These are phyloP conservation scores for Apiospora sp. DNA, from an alignment of 2,329 filamentous ascomycete genomes.

Conservation along the genomic window DNA sequence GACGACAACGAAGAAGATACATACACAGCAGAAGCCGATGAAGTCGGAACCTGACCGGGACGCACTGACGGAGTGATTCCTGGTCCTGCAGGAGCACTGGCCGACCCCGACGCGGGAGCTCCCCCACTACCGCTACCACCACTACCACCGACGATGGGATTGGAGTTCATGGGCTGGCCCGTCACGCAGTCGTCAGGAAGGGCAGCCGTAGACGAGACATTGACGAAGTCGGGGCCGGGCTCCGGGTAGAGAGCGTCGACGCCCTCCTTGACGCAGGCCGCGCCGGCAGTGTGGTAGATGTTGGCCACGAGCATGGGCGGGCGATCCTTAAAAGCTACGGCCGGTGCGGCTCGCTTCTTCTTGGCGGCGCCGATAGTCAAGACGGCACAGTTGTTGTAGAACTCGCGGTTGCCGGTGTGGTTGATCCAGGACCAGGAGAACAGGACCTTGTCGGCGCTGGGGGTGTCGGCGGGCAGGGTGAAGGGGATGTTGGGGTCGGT, in stretches of 20 bases:
- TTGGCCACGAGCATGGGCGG: constrained; percentile 79
- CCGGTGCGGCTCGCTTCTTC: constrained; percentile 40
- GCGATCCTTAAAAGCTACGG: constrained; percentile 58
- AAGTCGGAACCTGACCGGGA: constrained; percentile 19
- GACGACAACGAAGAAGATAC: constrained; percentile 31
- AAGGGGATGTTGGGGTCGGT: constrained; percentile 66
- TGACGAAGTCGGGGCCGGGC: constrained; percentile 64
- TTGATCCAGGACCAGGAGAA: constrained; percentile 85
- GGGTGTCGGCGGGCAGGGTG: constrained; percentile 69
- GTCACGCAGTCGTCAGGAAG: constrained; percentile 43
- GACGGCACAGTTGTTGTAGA: constrained; percentile 87
- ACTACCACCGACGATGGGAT: constrained; percentile 32
- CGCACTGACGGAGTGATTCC: constrained; percentile 32
- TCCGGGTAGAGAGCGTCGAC: constrained; percentile 70
- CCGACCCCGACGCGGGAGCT: constrained; percentile 39
- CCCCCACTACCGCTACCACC: constrained; percentile 41
- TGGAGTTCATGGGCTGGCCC: constrained; percentile 29
- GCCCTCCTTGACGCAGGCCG: constrained; percentile 67
- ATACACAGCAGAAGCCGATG: constrained; percentile 34
- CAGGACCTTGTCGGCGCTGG: constrained; percentile 64
- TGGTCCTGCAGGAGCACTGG: constrained; percentile 33
- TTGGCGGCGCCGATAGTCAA: constrained; percentile 61
- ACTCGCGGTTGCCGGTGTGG: constrained; percentile 78
- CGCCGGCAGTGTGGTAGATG: constrained; percentile 57
- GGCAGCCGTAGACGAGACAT: constrained; percentile 45